These are phyloP conservation scores for Myrica gale DNA, from an alignment of 306 rosid species.

Conservation along the genomic window DNA sequence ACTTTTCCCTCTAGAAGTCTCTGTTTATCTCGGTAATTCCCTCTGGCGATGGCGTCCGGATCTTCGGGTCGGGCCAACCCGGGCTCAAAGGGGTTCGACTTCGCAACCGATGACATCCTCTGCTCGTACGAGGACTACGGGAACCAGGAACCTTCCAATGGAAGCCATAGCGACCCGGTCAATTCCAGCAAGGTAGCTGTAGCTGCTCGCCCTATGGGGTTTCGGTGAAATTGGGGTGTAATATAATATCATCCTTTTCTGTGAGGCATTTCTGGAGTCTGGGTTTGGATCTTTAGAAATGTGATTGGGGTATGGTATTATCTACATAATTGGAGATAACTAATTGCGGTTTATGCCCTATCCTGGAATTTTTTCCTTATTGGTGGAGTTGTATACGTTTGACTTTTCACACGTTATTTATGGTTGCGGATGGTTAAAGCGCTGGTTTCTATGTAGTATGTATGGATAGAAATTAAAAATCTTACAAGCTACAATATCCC, in stretches of 20 bases:
- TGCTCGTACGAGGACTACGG: conserved; percentile 57
- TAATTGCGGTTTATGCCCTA: conserved; percentile 4
- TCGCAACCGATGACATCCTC: conserved; percentile 67
- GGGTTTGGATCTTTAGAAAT: conserved; percentile 6
- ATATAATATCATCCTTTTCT: neutral
- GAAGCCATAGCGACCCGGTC: conserved; percentile 49
- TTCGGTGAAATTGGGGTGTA: conserved; percentile 3
- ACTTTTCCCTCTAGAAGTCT: neutral
- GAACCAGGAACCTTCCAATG: conserved; percentile 54
- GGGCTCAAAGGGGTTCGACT: conserved; percentile 57
- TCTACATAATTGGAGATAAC: neutral
- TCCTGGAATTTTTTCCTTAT: neutral
- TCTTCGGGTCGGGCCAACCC: conserved; percentile 65
- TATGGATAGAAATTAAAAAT: neutral
- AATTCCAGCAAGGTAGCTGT: conserved; percentile 59
- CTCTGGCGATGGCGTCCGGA: conserved; percentile 77
- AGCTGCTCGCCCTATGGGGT: conserved; percentile 3
- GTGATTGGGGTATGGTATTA: conserved; percentile 28
- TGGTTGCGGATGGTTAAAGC: neutral
- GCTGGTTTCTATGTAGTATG: neutral
- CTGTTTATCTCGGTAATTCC: conserved; percentile 15
- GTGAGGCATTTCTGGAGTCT: conserved; percentile 4
- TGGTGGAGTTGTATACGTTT: neutral
- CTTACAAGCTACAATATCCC: too few species aligned
- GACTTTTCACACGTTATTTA: neutral